Base-by-base conservation (phyloP, 306 rosid genomes). In the Myrica gale region DNA sequence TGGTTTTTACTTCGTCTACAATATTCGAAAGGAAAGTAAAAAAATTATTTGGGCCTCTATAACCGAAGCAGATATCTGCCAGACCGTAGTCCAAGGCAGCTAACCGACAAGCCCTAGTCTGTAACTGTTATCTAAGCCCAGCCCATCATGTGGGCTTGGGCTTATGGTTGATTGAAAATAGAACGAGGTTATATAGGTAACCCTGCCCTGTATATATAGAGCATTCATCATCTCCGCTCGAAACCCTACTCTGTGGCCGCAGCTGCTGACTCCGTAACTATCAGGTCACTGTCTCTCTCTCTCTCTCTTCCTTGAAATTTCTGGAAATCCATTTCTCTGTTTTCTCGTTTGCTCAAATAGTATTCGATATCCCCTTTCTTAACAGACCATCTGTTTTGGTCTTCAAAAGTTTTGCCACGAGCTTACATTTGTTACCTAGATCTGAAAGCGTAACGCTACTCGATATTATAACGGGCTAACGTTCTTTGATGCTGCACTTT, bases 231-330 rank as follows among this genome's bases (percentile, higher is more conserved):
- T 58, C 69, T 16, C 81, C 50, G 0, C 13, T 54, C 11, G 9
- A 82, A 89, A 85, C 91, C 91, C 90, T 82, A 82, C 10, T 43
- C 17, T 17, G 58, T 69, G 19, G 85, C 78, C 55, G 85, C 89
- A 32, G 37, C 37, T 32, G 37, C 37, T 3, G 3, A 32, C 37
- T 32, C 37, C 37, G 37, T 32, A 32, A 32, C 37, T 32, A 2
- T 32, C 37, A 32, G 37, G 37, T 32, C 37, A 32, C 37, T 32
- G 37, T 32, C 37, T 32, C 3, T 54, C 46, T 50, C 12, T 43
- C 9, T 26, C 71, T 8, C 68, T 15, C 76, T 39, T 76, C 65
- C 73, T 0, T 32, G 37, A 32, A 2, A 32, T 32, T 32, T 32
- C 37, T 32, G 37, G 37, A 32, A 32, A 32, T 9, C 5, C 0